Conservation (phyloP, 345 rosid species). For the Hypericum perforatum region DNA sequence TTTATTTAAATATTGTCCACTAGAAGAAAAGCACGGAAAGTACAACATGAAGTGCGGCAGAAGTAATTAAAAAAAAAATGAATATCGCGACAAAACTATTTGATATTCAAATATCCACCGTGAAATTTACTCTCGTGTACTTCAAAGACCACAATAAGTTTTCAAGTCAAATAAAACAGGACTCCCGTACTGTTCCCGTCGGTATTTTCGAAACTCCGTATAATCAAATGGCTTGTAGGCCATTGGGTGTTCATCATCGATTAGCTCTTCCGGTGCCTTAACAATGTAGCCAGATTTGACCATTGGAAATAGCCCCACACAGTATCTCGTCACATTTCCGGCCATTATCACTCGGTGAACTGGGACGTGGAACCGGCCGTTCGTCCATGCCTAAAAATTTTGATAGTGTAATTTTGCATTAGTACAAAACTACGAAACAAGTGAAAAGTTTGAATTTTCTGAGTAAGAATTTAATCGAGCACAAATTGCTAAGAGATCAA, state of each 20-base stretch:
- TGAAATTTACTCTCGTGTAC: too few relatives aligned
- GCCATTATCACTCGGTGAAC: conserved; percentile 10
- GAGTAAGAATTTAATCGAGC: too few relatives aligned
- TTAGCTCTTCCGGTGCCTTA: conserved; percentile 3
- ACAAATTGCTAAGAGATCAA: too few relatives aligned
- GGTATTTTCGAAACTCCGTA: not conserved
- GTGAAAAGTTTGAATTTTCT: too few relatives aligned
- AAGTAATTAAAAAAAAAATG: too few relatives aligned
- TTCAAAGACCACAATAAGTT: not conserved
- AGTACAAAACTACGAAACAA: too few relatives aligned
- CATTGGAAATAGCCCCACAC: conserved; percentile 16
- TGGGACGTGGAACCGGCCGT: conserved; percentile 8
- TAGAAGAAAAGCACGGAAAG: too few relatives aligned
- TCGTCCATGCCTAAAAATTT: conserved; percentile 10
- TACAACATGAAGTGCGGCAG: too few relatives aligned
- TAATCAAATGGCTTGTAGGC: conserved; percentile 12
- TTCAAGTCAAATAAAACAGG: not conserved
- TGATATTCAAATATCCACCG: too few relatives aligned
- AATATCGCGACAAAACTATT: too few relatives aligned
- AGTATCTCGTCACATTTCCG: conserved; percentile 13
- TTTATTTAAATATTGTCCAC: too few relatives aligned
- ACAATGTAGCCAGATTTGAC: not conserved
- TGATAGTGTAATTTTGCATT: too few relatives aligned
- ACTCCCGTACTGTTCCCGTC: not conserved
- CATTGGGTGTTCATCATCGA: conserved; percentile 11